These are phyloP conservation scores for Penicillium taxi DNA, from an alignment of 495 filamentous ascomycete species.

Conservation along the genomic window DNA sequence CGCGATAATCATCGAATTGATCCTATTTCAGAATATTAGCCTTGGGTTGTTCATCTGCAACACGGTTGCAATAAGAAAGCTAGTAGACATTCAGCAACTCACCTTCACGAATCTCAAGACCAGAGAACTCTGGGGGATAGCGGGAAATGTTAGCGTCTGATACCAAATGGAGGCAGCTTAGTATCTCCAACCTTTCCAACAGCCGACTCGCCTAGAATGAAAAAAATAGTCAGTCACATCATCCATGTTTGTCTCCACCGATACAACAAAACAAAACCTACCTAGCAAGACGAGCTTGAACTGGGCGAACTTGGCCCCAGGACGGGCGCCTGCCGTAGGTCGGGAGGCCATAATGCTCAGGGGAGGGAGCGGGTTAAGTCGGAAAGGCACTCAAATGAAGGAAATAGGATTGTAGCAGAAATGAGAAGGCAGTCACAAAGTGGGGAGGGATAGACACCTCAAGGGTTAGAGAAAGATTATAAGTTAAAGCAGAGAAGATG, in stretches of 20 bases:
- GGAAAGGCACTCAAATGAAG: background rate
- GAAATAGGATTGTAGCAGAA: conserved; percentile 4
- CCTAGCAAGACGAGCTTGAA: conserved; percentile 97
- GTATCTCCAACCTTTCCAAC: conserved; percentile 77
- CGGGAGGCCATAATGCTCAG: conserved; percentile 63
- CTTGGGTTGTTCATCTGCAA: background rate
- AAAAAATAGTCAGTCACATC: conserved; percentile 8
- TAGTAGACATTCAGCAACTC: conserved; percentile 13
- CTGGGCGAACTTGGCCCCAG: conserved; percentile 85
- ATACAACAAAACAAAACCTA: conserved; percentile 42
- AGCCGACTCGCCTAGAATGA: conserved; percentile 76
- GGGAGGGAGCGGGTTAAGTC: conserved; percentile 7
- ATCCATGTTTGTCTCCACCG: background rate
- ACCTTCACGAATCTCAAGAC: conserved; percentile 98
- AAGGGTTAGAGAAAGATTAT: conserved; percentile 8
- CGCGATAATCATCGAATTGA: conserved; percentile 99
- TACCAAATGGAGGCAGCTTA: conserved; percentile 14
- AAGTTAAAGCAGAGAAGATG: conserved; percentile 17
- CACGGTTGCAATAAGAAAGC: too few species aligned
- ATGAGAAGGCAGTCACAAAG: conserved; percentile 2
- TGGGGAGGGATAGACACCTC: background rate
- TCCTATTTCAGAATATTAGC: conserved; percentile 48
- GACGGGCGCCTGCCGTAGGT: conserved; percentile 65
- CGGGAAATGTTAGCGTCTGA: conserved; percentile 25
- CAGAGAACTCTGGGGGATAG: conserved; percentile 70